Evolutionary conservation across 306 rosid genomes (phyloP), one percentile per base, ranked within the genome.

Genomic region (Rosa persica): DNA sequence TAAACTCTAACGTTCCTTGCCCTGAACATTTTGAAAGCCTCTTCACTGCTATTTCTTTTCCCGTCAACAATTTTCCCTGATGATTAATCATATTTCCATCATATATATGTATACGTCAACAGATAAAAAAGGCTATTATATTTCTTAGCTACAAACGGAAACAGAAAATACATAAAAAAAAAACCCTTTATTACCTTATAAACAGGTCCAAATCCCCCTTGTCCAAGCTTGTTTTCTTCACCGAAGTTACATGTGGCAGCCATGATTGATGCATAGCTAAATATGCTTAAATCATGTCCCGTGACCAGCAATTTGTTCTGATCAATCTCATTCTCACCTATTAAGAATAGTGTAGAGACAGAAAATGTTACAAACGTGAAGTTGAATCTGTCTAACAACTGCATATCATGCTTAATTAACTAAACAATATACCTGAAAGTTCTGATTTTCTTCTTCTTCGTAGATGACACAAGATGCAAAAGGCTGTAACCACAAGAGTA

Each of bases 131-230:
- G n/a, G 15, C 19, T 51, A 5, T 2, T 46, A 46, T 0, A 46
- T 9, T 3, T 51, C 57, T 17, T 13, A 51, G 57, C 57, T 16
- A 11, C 19, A 13, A 13, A 15, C 13, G 10, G 15, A 4, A 30
- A 30, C 36, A 48, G 54, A 15, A 48, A 12, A 39, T 73, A 2
- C 13, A 73, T 30, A 30, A 30, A 30, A 30, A 30, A 30, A 30
- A 30, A 3, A 30, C 36, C 3, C 36, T 30, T 30, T 30, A 2
- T 42, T 13, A 85, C 85, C 88, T 78, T 85, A 46, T 81, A 84
- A 68, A 84, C 80, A 42, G 57, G 67, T 69, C 85, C 82, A 80
- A 84, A 84, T 1, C 85, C 87, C 43, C 87, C 85, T 20, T 84
- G 61, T 74, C 83, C 83, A 52, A 84, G 65, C 36, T n/a, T 49